Evolutionary conservation across 345 rosid species (phyloP), one percentile per base, ranked within the genome.

Genomic region (Mercurialis annua): DNA sequence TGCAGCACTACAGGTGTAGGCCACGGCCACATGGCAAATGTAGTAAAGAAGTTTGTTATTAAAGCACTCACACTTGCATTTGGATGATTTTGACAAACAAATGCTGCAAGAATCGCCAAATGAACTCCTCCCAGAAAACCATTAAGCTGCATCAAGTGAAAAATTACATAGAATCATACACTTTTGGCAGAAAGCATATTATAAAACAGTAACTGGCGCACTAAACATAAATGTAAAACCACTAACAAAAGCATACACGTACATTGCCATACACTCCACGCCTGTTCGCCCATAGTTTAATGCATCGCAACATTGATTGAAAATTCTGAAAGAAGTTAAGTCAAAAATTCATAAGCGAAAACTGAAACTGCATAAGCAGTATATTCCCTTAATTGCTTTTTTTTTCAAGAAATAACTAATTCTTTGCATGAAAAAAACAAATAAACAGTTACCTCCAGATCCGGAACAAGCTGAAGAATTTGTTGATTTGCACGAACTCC

Each of bases 81-180:
- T 6, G 83, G 81, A 57, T 77, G 29, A 65, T 61, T 64, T 73
- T 82, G 80, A 68, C 88, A 87, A 26, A 83, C 77, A 73, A 71
- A 78, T 38, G 85, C 84, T 21, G 79, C 78, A 59, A 83, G 88
- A 74, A 82, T 51, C 38, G 87, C 90, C 78, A 83, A 50, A 74
- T 85, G 87, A 31, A 85, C 74, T 40, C 93, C 90, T 58, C 90
- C 88, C 7, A 82, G 69, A 72, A 85, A 82, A 44, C 88, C 93
- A 79, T 82, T 78, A 72, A 81, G 68, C 87, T 85, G 77, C 77
- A 71, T 29, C 14, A 38, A 6, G 59, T 48, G 49, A 54, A 62
- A 7, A 72, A 53, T 61, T 65, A 60, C 52, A 40, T 10, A 46
- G 29, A 10, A 31, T 42, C 59, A n/a, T n/a, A 26, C 55, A 52